These are phyloP conservation scores for Aspergillus sclerotioniger DNA, from an alignment of 495 filamentous ascomycete genomes.

Conservation along the genomic window DNA sequence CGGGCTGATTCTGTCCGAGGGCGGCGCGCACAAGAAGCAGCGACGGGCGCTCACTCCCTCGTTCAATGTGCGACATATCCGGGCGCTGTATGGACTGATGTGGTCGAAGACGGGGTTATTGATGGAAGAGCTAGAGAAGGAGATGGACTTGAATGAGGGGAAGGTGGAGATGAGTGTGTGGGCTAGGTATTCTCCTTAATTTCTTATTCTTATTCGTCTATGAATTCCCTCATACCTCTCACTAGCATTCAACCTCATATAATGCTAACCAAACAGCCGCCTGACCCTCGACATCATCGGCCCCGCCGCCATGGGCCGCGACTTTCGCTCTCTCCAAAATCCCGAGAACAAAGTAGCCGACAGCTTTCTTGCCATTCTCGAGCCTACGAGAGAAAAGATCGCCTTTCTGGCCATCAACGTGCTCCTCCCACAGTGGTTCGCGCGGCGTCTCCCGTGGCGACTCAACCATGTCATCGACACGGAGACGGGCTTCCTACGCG, in stretches of 20 bases:
- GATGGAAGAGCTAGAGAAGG: constrained; percentile 38
- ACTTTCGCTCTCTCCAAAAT: constrained; percentile 70
- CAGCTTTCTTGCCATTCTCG: constrained; percentile 61
- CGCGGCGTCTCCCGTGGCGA: constrained; percentile 59
- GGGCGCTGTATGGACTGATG: constrained; percentile 77
- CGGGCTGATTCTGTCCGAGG: constrained; percentile 78
- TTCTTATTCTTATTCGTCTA: no score
- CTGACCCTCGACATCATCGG: constrained; percentile 88
- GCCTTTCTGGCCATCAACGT: constrained; percentile 48
- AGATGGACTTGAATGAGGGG: constrained; percentile 39
- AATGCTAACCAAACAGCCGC: constrained; percentile 42
- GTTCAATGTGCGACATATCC: constrained; percentile 79
- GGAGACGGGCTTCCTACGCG: constrained; percentile 59
- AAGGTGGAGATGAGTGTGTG: constrained; percentile 68
- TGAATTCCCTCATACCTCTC: no score
- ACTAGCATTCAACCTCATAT: not conserved
- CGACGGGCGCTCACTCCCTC: constrained; percentile 77
- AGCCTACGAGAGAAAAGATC: constrained; percentile 48
- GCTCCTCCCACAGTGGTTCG: constrained; percentile 45
- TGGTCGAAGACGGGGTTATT: constrained; percentile 59
- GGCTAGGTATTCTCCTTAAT: constrained; percentile 46
- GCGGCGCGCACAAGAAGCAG: constrained; percentile 71
- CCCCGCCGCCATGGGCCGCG: constrained; percentile 72
- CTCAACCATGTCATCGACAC: constrained; percentile 60
- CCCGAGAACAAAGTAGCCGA: constrained; percentile 60